Percentiles rank a stretch among this genome's conserved stretches.
Conservation (phyloP, 192 early-diverging fungal genomes). For the Rhizophlyctis rosea region DNA sequence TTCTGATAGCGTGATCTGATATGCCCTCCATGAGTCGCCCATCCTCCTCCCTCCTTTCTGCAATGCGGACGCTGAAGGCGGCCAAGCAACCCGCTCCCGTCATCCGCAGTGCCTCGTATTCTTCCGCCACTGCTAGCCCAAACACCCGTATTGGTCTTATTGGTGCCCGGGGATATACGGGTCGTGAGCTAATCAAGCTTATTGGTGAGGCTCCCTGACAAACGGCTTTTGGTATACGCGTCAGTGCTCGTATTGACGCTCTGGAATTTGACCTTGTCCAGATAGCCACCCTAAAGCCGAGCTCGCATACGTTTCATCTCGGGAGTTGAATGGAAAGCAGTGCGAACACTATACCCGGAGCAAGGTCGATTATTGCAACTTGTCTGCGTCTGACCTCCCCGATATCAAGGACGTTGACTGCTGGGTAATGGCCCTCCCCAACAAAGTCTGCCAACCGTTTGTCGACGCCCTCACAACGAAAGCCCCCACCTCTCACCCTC, state of each 20-base stretch:
- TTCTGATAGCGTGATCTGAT: too few relatives aligned
- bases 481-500: conserved; percentile 52
- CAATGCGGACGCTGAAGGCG: too few relatives aligned
- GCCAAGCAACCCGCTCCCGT: too few relatives aligned
- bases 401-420: conserved; percentile 76
- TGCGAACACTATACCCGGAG: conserved; percentile 73
- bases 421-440: conserved; percentile 97
- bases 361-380: conserved; percentile 72
- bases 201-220: too few relatives aligned
- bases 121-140: conserved; percentile 2
- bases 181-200: conserved; percentile 88
- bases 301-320: conserved; percentile 86
- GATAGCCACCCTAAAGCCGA: conserved; percentile 79
- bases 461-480: conserved; percentile 69
- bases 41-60: too few relatives aligned
- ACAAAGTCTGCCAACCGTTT: conserved; percentile 91
- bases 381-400: conserved; percentile 66
- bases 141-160: conserved; percentile 73
- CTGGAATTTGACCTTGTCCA: too few relatives aligned
- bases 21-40: too few relatives aligned
- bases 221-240: too few relatives aligned
- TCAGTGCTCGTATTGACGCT: too few relatives aligned
- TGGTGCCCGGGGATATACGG: conserved; percentile 96
- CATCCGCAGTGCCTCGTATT: too few relatives aligned
- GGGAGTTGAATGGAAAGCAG: conserved; percentile 87